Percentiles rank a stretch among this genome's conserved stretches.
Evolutionary conservation across 2,329 filamentous ascomycete species (phyloP).

Genomic region (Scorias spongiosa): DNA sequence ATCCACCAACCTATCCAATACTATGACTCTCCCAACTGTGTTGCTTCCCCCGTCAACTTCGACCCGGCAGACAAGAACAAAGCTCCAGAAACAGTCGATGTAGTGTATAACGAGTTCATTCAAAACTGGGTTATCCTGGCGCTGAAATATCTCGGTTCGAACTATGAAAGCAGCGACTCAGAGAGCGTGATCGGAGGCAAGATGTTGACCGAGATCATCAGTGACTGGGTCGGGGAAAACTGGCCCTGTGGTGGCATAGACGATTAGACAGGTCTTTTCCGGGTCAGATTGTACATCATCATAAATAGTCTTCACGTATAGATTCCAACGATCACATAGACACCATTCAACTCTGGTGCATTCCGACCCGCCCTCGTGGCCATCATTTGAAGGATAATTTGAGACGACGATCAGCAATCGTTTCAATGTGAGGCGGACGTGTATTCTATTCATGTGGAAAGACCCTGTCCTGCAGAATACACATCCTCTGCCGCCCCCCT

Average conservation of each 20-base stretch:
- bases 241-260: constrained; percentile 27
- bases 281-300: too few species aligned
- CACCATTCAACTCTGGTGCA: too few species aligned
- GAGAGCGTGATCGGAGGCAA: constrained; percentile 36
- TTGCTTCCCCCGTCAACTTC: constrained; percentile 55
- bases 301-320: too few species aligned
- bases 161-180: constrained; percentile 35
- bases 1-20: constrained; percentile 60
- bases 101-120: constrained; percentile 87
- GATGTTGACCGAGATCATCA: constrained; percentile 42
- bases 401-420: too few species aligned
- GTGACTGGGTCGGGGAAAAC: constrained; percentile 42
- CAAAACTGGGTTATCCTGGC: constrained; percentile 67
- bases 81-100: constrained; percentile 59
- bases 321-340: too few species aligned
- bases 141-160: constrained; percentile 44
- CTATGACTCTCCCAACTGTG: constrained; percentile 68
- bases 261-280: too few species aligned
- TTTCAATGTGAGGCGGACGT: too few species aligned
- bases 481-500: too few species aligned
- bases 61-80: constrained; percentile 26
- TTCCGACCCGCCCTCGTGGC: too few species aligned
- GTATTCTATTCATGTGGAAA: too few species aligned
- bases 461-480: too few species aligned
- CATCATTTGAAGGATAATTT: too few species aligned